Percentiles rank a stretch among this genome's conserved stretches.
phyloP scores from a whole-genome alignment of 495 filamentous ascomycete species.

The Thermothielavioides terrestris region DNA sequence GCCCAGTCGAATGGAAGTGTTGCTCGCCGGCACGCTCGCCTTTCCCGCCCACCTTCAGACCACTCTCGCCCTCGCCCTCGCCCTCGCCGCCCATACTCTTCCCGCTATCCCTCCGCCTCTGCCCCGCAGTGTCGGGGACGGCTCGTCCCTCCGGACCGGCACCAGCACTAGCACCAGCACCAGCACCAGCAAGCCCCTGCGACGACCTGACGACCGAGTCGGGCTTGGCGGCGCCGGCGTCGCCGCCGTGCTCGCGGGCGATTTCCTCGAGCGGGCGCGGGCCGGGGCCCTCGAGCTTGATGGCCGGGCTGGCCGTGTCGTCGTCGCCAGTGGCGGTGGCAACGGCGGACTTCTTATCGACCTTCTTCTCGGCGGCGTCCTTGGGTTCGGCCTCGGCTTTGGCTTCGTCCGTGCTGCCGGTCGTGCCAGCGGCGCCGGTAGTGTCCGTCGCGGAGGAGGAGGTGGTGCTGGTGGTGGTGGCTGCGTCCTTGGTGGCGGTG shows the following conservation, averaged over 20 bases:
- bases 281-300: conserved; percentile 35
- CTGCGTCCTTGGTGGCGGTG: neutral
- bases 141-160: neutral
- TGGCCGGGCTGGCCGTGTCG: conserved; percentile 17
- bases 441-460: neutral
- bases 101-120: conserved; percentile 2
- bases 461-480: neutral
- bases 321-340: conserved; percentile 31
- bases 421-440: neutral
- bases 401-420: neutral
- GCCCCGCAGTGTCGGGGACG: neutral
- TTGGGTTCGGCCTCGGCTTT: neutral
- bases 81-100: conserved; percentile 3
- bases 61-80: conserved; percentile 12
- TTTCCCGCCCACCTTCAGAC: conserved; percentile 13
- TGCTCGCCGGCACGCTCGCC: conserved; percentile 37
- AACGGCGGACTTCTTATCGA: no score
- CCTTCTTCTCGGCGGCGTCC: conserved; percentile 12
- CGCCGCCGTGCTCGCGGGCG: conserved; percentile 35
- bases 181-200: neutral
- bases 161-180: neutral
- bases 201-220: no score
- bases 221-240: conserved; percentile 21
- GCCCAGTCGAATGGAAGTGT: conserved; percentile 45
- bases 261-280: conserved; percentile 34